These are phyloP conservation scores for Populus alba DNA, from an alignment of 345 rosid genomes.

Conservation along the genomic window DNA sequence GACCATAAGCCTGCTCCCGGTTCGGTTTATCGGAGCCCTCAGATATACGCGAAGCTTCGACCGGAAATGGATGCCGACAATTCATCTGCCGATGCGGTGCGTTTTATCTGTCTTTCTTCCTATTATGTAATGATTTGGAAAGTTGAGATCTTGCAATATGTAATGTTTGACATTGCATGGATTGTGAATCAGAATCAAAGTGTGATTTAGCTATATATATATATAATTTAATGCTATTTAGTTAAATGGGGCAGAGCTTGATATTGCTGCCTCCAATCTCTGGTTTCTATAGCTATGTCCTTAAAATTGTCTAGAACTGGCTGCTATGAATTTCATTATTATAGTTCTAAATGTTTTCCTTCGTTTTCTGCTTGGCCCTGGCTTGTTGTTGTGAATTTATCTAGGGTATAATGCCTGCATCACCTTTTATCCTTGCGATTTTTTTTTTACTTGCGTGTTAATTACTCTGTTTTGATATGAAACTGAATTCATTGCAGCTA, in stretches of 20 bases:
- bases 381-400: background rate
- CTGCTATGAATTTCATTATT: background rate
- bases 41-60: constrained; percentile 75
- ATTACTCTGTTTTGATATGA: background rate
- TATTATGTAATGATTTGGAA: constrained; percentile 6
- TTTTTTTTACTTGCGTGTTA: background rate
- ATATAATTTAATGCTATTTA: background rate
- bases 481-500: constrained; percentile 45
- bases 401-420: background rate
- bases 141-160: constrained; percentile 15
- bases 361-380: background rate
- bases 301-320: background rate
- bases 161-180: background rate
- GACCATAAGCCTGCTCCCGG: constrained; percentile 70
- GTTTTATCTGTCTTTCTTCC: constrained; percentile 17
- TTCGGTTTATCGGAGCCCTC: constrained; percentile 88
- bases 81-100: constrained; percentile 84
- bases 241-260: background rate
- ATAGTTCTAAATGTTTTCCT: background rate
- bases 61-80: constrained; percentile 91
- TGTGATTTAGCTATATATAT: background rate
- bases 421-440: background rate
- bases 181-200: background rate
- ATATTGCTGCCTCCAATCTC: background rate
- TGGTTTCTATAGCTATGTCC: background rate